These are phyloP conservation scores for Fusarium tanahbumbuense DNA, from an alignment of 2,329 filamentous ascomycete species.

Conservation along the genomic window DNA sequence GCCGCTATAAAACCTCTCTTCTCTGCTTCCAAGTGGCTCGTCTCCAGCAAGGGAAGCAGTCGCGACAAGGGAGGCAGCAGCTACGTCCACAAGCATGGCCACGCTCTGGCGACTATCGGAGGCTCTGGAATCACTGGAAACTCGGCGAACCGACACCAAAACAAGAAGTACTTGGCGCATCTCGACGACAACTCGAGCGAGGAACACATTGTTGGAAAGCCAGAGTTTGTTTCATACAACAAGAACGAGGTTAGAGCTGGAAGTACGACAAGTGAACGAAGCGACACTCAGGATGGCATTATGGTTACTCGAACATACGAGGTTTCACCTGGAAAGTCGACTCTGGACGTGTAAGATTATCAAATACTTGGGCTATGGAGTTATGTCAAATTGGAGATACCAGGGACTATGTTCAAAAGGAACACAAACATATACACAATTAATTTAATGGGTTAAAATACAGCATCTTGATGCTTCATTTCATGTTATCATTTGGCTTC, in stretches of 20 bases:
- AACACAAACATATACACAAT: not conserved
- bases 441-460: not conserved
- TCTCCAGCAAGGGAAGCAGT: constrained; percentile 49
- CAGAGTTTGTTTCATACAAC: constrained; percentile 31
- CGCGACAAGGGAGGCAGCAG: constrained; percentile 41
- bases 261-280: constrained; percentile 38
- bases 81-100: constrained; percentile 43
- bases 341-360: constrained; percentile 38
- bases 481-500: not conserved
- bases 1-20: constrained; percentile 56
- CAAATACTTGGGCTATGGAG: constrained; percentile 3
- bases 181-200: constrained; percentile 49
- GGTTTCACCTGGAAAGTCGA: constrained; percentile 40
- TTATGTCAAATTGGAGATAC: constrained; percentile 1
- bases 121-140: constrained; percentile 31
- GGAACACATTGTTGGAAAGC: constrained; percentile 47
- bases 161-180: constrained; percentile 41
- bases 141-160: constrained; percentile 21
- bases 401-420: not conserved
- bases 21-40: constrained; percentile 49
- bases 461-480: not conserved
- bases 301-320: constrained; percentile 45
- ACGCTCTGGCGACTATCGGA: constrained; percentile 45
- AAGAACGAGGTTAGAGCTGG: constrained; percentile 39
- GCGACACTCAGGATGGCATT: constrained; percentile 35